Evolutionary conservation across 495 filamentous ascomycete species (phyloP).

Genomic region (Podospora australis): DNA sequence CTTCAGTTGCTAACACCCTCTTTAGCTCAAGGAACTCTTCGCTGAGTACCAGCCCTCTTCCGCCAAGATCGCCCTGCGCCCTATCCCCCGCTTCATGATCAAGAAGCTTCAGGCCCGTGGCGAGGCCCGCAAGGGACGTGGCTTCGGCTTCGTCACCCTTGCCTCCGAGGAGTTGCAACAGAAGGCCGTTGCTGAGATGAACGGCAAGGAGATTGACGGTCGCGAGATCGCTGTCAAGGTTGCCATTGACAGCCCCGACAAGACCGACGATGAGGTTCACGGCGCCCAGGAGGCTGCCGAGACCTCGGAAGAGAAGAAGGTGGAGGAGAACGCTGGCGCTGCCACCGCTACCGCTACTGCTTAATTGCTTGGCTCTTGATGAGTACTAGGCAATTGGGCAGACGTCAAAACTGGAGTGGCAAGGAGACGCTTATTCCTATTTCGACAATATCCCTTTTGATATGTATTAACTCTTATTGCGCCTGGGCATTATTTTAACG

Average conservation of each 20-base stretch:
- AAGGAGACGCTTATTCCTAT: slow-evolving; percentile 20
- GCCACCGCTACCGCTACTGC: slow-evolving; percentile 14
- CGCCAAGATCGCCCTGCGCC: slow-evolving; percentile 96
- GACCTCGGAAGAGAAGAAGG: slow-evolving; percentile 34
- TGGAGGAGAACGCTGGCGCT: slow-evolving; percentile 35
- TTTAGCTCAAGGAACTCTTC: slow-evolving; percentile 94
- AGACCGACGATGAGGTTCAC: slow-evolving; percentile 79
- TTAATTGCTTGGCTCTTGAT: slow-evolving; percentile 19
- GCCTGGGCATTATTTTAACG: slow-evolving; percentile 28
- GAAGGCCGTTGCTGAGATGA: slow-evolving; percentile 96
- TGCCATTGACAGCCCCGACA: slow-evolving; percentile 97
- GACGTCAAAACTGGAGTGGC: slow-evolving; percentile 17
- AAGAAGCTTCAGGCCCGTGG: slow-evolving; percentile 97
- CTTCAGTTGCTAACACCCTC: slow-evolving; percentile 33
- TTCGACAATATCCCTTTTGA: slow-evolving; percentile 24
- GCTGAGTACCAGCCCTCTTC: slow-evolving; percentile 77
- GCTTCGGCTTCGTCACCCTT: slow-evolving; percentile 96
- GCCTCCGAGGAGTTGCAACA: slow-evolving; percentile 91
- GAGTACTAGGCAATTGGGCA: slow-evolving; percentile 20
- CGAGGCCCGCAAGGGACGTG: slow-evolving; percentile 97
- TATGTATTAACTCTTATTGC: slow-evolving; percentile 31
- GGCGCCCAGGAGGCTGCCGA: slow-evolving; percentile 39
- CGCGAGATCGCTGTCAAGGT: slow-evolving; percentile 99
- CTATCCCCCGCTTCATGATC: slow-evolving; percentile 99
- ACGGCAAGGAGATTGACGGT: slow-evolving; percentile 96